These are phyloP conservation scores for Zymoseptoria pseudotritici DNA, from an alignment of 2,329 filamentous ascomycete species.

Conservation along the genomic window DNA sequence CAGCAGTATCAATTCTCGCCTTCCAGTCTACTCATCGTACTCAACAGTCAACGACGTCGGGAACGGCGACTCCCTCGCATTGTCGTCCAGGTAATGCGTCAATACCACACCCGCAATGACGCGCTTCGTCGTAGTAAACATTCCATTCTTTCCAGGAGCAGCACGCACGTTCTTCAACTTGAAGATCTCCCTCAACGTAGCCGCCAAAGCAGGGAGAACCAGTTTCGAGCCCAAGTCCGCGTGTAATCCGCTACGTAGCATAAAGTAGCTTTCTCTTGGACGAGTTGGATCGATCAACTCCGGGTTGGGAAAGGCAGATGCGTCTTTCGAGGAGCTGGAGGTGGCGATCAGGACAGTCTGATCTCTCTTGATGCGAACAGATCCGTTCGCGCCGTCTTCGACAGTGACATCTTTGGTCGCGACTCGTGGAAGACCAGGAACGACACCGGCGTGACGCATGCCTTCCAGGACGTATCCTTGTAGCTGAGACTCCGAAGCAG, in stretches of 20 bases:
- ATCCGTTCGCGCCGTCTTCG: slow-evolving; percentile 42
- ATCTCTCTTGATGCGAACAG: slow-evolving; percentile 39
- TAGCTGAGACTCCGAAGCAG: slow-evolving; percentile 39
- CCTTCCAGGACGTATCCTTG: slow-evolving; percentile 50
- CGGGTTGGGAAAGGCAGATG: slow-evolving; percentile 34
- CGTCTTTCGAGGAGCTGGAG: slow-evolving; percentile 37
- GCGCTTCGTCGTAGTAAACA: slow-evolving; percentile 39
- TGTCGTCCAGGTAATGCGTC: slow-evolving; percentile 43
- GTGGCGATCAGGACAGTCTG: slow-evolving; percentile 40
- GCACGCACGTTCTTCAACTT: slow-evolving; percentile 38
- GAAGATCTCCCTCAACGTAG: slow-evolving; percentile 40
- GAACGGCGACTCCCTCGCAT: slow-evolving; percentile 41
- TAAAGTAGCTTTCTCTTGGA: slow-evolving; percentile 28
- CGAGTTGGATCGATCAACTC: slow-evolving; percentile 39
- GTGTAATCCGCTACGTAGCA: slow-evolving; percentile 36
- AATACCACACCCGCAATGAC: slow-evolving; percentile 43
- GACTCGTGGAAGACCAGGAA: slow-evolving; percentile 47
- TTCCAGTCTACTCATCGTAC: slow-evolving; percentile 30
- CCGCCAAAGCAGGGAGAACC: slow-evolving; percentile 34
- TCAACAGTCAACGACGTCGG: slow-evolving; percentile 37
- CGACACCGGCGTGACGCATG: slow-evolving; percentile 47
- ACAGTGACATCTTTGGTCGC: slow-evolving; percentile 38
- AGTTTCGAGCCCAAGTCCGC: slow-evolving; percentile 36
- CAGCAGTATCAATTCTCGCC: not conserved
- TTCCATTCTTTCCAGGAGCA: slow-evolving; percentile 31